These are phyloP conservation scores for Rubroboletus pulcherrimus DNA, from an alignment of 768 basidiomycete genomes.

Conservation along the genomic window DNA sequence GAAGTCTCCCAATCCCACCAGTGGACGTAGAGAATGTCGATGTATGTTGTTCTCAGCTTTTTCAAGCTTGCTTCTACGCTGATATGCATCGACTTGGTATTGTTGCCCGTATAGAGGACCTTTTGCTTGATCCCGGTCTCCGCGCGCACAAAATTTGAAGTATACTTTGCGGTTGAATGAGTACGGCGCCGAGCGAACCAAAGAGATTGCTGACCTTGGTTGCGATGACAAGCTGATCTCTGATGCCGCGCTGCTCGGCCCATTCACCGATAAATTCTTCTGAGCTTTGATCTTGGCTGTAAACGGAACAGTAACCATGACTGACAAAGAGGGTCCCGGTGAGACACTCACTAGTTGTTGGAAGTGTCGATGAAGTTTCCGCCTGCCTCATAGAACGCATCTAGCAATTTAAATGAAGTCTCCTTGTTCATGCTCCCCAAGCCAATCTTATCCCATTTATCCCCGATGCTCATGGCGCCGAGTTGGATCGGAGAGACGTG, in stretches of 20 bases:
- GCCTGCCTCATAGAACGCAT: constrained; percentile 42
- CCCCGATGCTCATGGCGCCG: constrained; percentile 46
- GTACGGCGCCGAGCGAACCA: not conserved
- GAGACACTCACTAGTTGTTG: constrained; percentile 38
- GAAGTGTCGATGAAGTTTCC: constrained; percentile 51
- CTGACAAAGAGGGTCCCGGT: not conserved
- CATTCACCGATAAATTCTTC: constrained; percentile 49
- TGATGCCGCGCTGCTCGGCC: constrained; percentile 38
- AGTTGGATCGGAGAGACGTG: constrained; percentile 48
- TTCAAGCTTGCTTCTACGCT: constrained; percentile 32
- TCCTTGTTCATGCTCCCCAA: constrained; percentile 45
- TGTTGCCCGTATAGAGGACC: constrained; percentile 46
- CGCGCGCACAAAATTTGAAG: constrained; percentile 18
- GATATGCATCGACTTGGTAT: constrained; percentile 40
- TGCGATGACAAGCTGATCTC: constrained; percentile 45
- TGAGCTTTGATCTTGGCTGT: constrained; percentile 37
- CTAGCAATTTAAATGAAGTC: constrained; percentile 41
- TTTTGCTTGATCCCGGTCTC: constrained; percentile 26
- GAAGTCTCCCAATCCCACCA: constrained; percentile 46
- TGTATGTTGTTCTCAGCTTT: constrained; percentile 38
- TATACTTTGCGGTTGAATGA: constrained; percentile 16
- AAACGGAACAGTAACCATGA: not conserved
- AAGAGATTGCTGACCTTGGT: constrained; percentile 30
- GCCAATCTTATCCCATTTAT: constrained; percentile 36
- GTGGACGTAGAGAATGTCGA: constrained; percentile 55